Evolutionary conservation across 495 filamentous ascomycete species (phyloP), one percentile per base, ranked within the genome.

Genomic region (Clavariopsis aquatica): DNA sequence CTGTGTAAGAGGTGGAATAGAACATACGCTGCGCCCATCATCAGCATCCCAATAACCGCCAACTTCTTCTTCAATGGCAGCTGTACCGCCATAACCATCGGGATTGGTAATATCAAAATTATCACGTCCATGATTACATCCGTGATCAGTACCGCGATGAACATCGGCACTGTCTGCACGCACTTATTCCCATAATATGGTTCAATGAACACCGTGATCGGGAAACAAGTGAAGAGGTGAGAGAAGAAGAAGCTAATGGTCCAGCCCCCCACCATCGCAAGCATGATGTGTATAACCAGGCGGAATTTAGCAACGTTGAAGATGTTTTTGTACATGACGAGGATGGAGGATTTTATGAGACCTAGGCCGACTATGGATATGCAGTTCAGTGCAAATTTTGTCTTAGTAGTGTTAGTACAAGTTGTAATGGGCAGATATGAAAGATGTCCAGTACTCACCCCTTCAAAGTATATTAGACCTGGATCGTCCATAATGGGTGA

Each of bases 401-500:
- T 58, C 55, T n/a, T n/a, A n/a, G n/a, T n/a, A n/a, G n/a, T n/a
- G n/a, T n/a, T n/a, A n/a, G n/a, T n/a, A n/a, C n/a, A n/a, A n/a
- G n/a, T n/a, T n/a, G n/a, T n/a, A n/a, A n/a, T 58, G 43, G 1
- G 2, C 6, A 43, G 38, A n/a, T 1, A 46, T 23, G 15, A 26
- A 52, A 23, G 7, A 2, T n/a, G 26, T 9, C 22, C 20, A n/a
- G n/a, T n/a, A 57, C 51, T 58, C 24, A 49, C 55, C 38, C 49
- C 20, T 26, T 58, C 55, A 19, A 58, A 58, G 41, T 47, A 46
- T 28, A 49, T 46, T 12, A 58, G 22, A 28, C 55, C 55, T 1
- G 55, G 55, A 49, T 58, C 55, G 41, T 58, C 55, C 55, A 58
- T 58, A 38, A 58, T 58, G 7, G 55, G 55, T 5, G 38, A 10